Conservation (phyloP, 1,284 basidiomycete species). For the Ganoderma lucidum region DNA sequence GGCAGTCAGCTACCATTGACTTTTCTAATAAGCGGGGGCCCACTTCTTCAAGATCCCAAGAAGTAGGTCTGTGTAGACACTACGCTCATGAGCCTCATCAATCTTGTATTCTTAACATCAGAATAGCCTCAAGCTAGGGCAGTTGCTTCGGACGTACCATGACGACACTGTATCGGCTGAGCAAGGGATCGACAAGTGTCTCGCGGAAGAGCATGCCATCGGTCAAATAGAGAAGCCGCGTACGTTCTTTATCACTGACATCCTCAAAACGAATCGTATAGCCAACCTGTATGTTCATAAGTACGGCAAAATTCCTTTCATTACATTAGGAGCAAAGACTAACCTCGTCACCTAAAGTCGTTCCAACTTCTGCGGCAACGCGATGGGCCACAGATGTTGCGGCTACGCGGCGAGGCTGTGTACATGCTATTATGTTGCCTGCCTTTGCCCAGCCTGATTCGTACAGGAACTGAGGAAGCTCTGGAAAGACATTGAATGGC, state of each 20-base stretch:
- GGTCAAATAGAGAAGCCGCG: conserved; percentile 96
- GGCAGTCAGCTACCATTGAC: conserved; percentile 17
- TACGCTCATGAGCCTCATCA: conserved; percentile 97
- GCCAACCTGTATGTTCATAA: conserved; percentile 74
- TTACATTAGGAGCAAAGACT: conserved; percentile 28
- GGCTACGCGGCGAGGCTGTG: conserved; percentile 95
- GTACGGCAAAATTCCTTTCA: not conserved
- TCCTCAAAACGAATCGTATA: conserved; percentile 99
- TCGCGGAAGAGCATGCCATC: conserved; percentile 99
- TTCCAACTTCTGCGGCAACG: conserved; percentile 91
- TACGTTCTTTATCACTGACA: conserved; percentile 80
- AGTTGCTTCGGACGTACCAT: conserved; percentile 69
- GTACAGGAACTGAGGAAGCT: conserved; percentile 93
- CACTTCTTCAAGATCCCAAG: conserved; percentile 94
- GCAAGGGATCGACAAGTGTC: conserved; percentile 87
- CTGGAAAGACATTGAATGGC: conserved; percentile 48
- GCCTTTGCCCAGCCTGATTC: conserved; percentile 90
- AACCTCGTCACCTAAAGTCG: conserved; percentile 90
- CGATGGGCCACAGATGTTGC: conserved; percentile 93
- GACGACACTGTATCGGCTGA: conserved; percentile 93
- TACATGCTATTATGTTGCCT: conserved; percentile 86
- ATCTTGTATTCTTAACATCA: conserved; percentile 58
- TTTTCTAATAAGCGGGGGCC: not conserved
- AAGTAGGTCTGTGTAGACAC: conserved; percentile 93
- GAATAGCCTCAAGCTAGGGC: conserved; percentile 22